Conservation (phyloP, 805 yeast species). For the Pichia scutulata region DNA sequence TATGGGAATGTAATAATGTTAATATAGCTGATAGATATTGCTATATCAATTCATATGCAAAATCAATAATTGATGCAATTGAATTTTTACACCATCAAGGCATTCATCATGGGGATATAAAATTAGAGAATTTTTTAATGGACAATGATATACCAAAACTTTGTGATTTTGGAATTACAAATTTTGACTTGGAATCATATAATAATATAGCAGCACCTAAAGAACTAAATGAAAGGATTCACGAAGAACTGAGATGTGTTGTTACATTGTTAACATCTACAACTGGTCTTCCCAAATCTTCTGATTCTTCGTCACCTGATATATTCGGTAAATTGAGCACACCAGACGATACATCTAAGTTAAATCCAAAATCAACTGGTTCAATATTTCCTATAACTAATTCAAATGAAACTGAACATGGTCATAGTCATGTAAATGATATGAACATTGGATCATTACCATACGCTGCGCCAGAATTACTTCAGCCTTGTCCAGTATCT, state of each 20-base stretch:
- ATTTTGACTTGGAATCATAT: conserved; percentile 11
- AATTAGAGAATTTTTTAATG: conserved; percentile 71
- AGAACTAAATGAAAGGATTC: background rate
- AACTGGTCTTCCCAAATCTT: background rate
- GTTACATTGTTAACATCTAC: background rate
- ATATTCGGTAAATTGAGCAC: background rate
- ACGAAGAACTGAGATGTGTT: conserved; percentile 10
- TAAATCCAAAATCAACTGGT: background rate
- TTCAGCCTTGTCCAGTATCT: conserved; percentile 50
- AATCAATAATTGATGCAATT: conserved; percentile 53
- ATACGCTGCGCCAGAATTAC: conserved; percentile 83
- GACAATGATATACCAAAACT: conserved; percentile 45
- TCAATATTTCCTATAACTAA: background rate
- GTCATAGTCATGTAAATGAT: background rate
- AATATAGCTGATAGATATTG: conserved; percentile 10
- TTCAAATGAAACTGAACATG: background rate
- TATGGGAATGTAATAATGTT: conserved; percentile 43
- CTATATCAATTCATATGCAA: conserved; percentile 31
- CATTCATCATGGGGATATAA: conserved; percentile 76
- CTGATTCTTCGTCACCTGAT: background rate
- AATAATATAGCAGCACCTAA: background rate
- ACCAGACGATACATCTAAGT: background rate
- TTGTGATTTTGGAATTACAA: conserved; percentile 88
- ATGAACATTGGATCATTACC: conserved; percentile 73
- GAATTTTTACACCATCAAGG: conserved; percentile 54